These are phyloP conservation scores for Ambrosiella xylebori DNA, from an alignment of 2,329 filamentous ascomycete species.

Conservation along the genomic window DNA sequence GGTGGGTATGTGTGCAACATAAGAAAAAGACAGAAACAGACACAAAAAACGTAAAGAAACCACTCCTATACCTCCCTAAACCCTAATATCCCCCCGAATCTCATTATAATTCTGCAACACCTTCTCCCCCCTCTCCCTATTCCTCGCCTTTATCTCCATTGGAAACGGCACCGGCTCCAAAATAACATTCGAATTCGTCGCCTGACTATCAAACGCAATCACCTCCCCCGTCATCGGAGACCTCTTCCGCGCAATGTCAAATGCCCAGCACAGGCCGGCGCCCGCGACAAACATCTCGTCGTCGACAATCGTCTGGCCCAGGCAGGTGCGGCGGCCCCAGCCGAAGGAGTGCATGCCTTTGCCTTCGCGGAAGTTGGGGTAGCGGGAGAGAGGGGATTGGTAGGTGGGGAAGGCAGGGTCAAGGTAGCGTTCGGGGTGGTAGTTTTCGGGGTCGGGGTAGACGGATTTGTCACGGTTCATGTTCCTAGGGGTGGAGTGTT, in stretches of 20 bases:
- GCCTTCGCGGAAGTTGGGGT: conserved; percentile 42
- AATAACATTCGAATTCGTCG: conserved; percentile 35
- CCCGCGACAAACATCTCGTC: conserved; percentile 37
- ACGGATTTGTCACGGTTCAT: conserved; percentile 39
- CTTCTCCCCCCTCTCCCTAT: conserved; percentile 21
- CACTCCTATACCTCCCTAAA: conserved; percentile 12
- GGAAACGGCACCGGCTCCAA: conserved; percentile 32
- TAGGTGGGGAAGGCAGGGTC: conserved; percentile 46
- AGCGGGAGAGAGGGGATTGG: conserved; percentile 44
- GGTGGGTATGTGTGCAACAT: no score
- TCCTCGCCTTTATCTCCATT: conserved; percentile 27
- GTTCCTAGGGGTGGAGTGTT: conserved; percentile 22
- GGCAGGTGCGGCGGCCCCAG: conserved; percentile 44
- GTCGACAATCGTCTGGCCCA: conserved; percentile 45
- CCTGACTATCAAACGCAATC: conserved; percentile 30
- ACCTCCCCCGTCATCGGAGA: conserved; percentile 26
- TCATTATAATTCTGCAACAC: conserved; percentile 24
- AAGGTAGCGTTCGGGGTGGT: conserved; percentile 45
- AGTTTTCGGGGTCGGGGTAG: conserved; percentile 48
- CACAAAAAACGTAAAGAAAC: not conserved
- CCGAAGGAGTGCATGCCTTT: conserved; percentile 46
- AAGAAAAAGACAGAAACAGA: not conserved
- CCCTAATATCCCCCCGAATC: conserved; percentile 19
- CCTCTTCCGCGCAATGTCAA: conserved; percentile 25
- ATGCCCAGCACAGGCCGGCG: conserved; percentile 32